Evolutionary conservation across 768 basidiomycete species (phyloP), one percentile per base, ranked within the genome.

Genomic region (Suillus occidentalis): DNA sequence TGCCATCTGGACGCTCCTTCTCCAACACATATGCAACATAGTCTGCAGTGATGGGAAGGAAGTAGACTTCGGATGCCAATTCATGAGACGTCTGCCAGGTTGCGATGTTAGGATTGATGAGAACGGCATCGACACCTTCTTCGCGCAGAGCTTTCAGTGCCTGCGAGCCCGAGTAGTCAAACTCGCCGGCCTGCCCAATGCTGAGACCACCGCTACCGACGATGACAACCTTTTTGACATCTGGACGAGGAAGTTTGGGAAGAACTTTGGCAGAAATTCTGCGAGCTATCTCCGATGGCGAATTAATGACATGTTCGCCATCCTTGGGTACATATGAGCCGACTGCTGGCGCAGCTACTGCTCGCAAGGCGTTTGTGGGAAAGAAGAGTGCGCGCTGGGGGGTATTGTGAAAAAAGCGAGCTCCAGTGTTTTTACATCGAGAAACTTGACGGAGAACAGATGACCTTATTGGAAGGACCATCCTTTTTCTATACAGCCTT

Each of bases 61-160:
- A 99, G 81, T 99, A 99, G 70, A 99, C 95, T 76, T 98, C 94
- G 1, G 91, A 91, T 36, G 97, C 97, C 68, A 99, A 84, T 76
- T 98, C 89, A 75, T 99, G 97, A 9, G 96, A 98, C 1, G 97
- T 99, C 79, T 99, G 97, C 91, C 97, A 98, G 37, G 97, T 99
- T 50, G 97, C 97, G 68, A 99, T 98, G 75, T 99, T 99, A 56
- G 97, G 97, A 78, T 99, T 99, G 77, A 99, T 94, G 68, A 99
- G 89, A 67, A 99, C 89, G 39, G 95, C 93, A 63, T 92, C 86
- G 60, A 99, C 89, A 61, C 96, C 96, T 76, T 96, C 94, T 77
- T 99, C 97, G 70, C 90, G 88, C 61, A 99, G 88, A 18, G 97
- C 97, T 77, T 99, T 99, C 79, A 99, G 88, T 12, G 97, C 97